Evolutionary conservation across 495 filamentous ascomycete species (phyloP), one percentile per base, ranked within the genome.

Genomic region (Hyaloscypha hepaticicola): DNA sequence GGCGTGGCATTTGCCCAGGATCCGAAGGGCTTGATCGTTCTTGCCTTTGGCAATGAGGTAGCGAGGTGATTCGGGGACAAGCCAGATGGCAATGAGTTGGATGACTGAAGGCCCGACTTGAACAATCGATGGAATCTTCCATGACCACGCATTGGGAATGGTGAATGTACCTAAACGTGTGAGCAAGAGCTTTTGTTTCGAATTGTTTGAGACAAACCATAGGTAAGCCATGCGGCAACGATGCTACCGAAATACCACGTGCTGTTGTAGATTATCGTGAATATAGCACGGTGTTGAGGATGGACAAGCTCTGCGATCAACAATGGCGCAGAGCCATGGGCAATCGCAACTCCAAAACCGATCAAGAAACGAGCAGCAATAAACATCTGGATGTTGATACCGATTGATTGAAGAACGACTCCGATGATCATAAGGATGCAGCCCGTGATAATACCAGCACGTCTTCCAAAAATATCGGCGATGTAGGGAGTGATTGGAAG

Each of bases 41-140:
- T 82, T 80, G 72, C 88, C 88, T 66, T 87, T 86, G 64, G 83
- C 80, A 65, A 90, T 86, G 25, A 89, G 77, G 76, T 74, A 90
- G 66, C 86, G 79, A 14, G 86, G 86, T 4, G 83, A 86, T 70
- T 88, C 83, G n/a, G 82, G 81, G 1, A 66, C 63, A 71, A 75
- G n/a, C 58, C 79, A 87, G 59, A 88, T 80, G 63, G 75, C 78
- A 58, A 77, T 53, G 60, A 84, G 70, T 73, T 83, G 82, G 58
- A 85, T 68, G 49, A 77, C 63, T 29, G 81, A 79, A 19, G 82
- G 80, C 0, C 81, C 61, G 22, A 77, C 80, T 65, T 86, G 83
- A 24, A 83, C 64, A 19, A 84, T 71, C 34, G 78, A 80, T 7
- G 83, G 83, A 48, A 81, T 79, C 58, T 81, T 75, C 83, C 83